Conservation (phyloP, 2,329 filamentous ascomycete genomes). For the Aaosphaeria pasadenensis region DNA sequence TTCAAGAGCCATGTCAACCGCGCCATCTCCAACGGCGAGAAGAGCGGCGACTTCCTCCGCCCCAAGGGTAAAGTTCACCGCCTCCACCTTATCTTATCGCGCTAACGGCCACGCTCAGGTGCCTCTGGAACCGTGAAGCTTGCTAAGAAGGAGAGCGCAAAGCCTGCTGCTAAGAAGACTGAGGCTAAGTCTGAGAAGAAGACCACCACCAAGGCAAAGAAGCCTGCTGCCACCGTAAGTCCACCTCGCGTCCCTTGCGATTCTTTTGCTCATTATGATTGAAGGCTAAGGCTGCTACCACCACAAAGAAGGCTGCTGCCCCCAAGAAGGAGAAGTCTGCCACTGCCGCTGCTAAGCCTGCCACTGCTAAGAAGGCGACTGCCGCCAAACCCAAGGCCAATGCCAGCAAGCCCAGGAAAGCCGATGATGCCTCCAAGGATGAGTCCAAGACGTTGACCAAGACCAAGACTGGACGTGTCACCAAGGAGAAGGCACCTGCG, state of each 20-base stretch:
- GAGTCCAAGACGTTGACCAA: constrained; percentile 62
- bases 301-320: constrained; percentile 12
- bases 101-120: constrained; percentile 49
- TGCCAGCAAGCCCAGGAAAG: constrained; percentile 46
- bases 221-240: constrained; percentile 23
- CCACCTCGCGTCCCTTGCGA: background rate
- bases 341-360: constrained; percentile 31
- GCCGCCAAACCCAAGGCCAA: constrained; percentile 44
- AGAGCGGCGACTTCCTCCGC: constrained; percentile 82
- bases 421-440: constrained; percentile 21
- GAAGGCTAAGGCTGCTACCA: constrained; percentile 27
- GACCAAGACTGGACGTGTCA: constrained; percentile 83
- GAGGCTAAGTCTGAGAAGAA: constrained; percentile 18
- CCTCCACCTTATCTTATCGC: background rate
- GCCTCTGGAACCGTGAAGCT: constrained; percentile 91
- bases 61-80: constrained; percentile 73
- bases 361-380: constrained; percentile 43
- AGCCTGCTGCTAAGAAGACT: constrained; percentile 24
- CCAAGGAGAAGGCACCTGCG: constrained; percentile 60
- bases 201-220: constrained; percentile 19
- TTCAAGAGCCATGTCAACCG: constrained; percentile 82
- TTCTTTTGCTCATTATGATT: constrained; percentile 5
- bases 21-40: constrained; percentile 76
- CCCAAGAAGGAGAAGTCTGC: constrained; percentile 3
- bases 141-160: constrained; percentile 66